Percentiles rank a stretch among this genome's conserved stretches.
phyloP scores from a whole-genome alignment of 2,329 filamentous ascomycete species.

The Claviceps quebecensis region DNA sequence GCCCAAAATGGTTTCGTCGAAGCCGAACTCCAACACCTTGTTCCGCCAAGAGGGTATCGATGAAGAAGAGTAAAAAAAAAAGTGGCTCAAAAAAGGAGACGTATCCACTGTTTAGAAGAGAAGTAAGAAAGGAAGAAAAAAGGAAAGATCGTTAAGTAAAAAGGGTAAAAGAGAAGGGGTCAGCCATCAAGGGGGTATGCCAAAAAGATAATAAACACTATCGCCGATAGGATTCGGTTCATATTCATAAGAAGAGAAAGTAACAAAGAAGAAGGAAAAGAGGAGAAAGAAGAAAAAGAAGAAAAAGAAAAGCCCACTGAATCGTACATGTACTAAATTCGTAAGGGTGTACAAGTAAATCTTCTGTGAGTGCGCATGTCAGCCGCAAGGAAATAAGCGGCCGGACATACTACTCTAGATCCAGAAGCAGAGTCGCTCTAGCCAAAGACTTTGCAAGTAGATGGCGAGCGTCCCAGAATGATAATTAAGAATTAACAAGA shows the following conservation, averaged over 20 bases:
- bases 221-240: constrained; percentile 17
- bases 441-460: background rate
- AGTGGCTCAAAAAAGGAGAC: background rate
- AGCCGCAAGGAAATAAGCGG: background rate
- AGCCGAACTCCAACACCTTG: background rate
- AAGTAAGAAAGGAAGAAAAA: background rate
- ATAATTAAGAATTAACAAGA: background rate
- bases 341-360: constrained; percentile 8
- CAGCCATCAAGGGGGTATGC: background rate
- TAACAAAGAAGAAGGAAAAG: background rate
- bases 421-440: background rate
- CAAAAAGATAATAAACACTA: constrained; percentile 20
- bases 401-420: background rate
- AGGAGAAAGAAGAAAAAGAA: background rate
- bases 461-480: background rate
- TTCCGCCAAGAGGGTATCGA: constrained; percentile 11
- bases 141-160: background rate
- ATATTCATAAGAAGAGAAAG: constrained; percentile 13
- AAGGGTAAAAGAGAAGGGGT: background rate
- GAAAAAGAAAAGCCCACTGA: constrained; percentile 7
- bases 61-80: constrained; percentile 1
- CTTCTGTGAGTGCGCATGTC: background rate
- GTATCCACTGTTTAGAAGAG: background rate
- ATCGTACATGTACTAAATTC: background rate
- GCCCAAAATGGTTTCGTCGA: background rate